These are phyloP conservation scores for Geotrichum reessii DNA, from an alignment of 1,139 yeast species.

Conservation along the genomic window DNA sequence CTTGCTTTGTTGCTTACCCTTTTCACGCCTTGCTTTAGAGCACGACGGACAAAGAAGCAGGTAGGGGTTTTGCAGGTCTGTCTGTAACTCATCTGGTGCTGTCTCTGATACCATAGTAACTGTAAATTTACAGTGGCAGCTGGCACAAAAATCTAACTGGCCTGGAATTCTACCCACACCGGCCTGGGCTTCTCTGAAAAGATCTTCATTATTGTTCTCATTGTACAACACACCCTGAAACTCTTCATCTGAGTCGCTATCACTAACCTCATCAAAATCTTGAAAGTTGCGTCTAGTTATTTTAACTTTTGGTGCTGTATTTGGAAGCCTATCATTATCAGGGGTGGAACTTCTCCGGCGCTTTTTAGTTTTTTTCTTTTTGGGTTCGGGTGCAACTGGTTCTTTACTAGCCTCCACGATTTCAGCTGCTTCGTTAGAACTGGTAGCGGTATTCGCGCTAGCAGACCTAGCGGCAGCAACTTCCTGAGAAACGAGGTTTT, in stretches of 20 bases:
- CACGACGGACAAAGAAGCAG: constrained; percentile 57
- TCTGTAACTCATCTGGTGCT: constrained; percentile 15
- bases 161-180: constrained; percentile 26
- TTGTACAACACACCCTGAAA: constrained; percentile 8
- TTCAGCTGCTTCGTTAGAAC: background rate
- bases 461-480: background rate
- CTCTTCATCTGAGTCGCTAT: constrained; percentile 14
- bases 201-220: constrained; percentile 24
- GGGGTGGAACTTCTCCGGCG: background rate
- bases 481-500: background rate
- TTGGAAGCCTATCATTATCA: background rate
- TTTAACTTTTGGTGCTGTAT: background rate
- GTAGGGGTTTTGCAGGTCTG: constrained; percentile 8
- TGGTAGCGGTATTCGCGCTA: background rate
- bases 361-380: background rate
- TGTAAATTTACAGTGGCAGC: constrained; percentile 24
- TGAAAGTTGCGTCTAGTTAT: constrained; percentile 5
- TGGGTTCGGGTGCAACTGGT: background rate
- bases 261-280: constrained; percentile 19
- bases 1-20: constrained; percentile 38
- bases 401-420: background rate
- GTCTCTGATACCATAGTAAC: constrained; percentile 17
- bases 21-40: constrained; percentile 41
- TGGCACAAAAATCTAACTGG: constrained; percentile 29
- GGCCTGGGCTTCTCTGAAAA: constrained; percentile 15